Percentiles rank a stretch among this genome's conserved stretches.
Conservation (phyloP, 495 filamentous ascomycete genomes). For the Barbatosphaeria neglecta region DNA sequence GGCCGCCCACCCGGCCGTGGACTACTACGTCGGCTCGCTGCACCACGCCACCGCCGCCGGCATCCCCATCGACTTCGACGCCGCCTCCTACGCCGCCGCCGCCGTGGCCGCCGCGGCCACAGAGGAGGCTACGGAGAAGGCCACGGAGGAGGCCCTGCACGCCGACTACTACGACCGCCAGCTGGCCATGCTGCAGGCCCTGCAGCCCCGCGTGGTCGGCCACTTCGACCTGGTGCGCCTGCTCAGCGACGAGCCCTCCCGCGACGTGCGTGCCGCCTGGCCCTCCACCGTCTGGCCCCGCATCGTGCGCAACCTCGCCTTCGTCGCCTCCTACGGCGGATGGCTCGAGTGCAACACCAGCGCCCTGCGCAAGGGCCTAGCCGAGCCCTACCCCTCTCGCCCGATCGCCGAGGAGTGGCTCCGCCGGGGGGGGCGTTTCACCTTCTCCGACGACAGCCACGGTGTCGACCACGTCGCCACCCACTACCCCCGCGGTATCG, state of each 20-base stretch:
- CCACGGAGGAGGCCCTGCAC: conserved; percentile 59
- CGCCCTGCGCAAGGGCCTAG: conserved; percentile 77
- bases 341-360: conserved; percentile 82
- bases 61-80: conserved; percentile 83
- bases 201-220: conserved; percentile 71
- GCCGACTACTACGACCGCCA: conserved; percentile 81
- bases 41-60: conserved; percentile 72
- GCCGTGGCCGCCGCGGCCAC: conserved; percentile 4
- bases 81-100: conserved; percentile 51
- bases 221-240: conserved; percentile 90
- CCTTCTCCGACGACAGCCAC: conserved; percentile 87
- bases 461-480: conserved; percentile 66
- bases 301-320: conserved; percentile 60
- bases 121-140: conserved; percentile 1
- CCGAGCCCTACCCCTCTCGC: conserved; percentile 74
- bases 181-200: conserved; percentile 59
- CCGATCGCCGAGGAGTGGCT: conserved; percentile 58
- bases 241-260: conserved; percentile 54
- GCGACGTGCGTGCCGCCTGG: conserved; percentile 38
- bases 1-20: conserved; percentile 49
- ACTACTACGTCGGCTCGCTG: conserved; percentile 83
- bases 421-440: conserved; percentile 62
- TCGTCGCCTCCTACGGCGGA: conserved; percentile 61
- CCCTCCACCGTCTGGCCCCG: conserved; percentile 54
- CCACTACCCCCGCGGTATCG: conserved; percentile 36